Conservation (phyloP, 495 filamentous ascomycete species). For the Neurospora sp. region DNA sequence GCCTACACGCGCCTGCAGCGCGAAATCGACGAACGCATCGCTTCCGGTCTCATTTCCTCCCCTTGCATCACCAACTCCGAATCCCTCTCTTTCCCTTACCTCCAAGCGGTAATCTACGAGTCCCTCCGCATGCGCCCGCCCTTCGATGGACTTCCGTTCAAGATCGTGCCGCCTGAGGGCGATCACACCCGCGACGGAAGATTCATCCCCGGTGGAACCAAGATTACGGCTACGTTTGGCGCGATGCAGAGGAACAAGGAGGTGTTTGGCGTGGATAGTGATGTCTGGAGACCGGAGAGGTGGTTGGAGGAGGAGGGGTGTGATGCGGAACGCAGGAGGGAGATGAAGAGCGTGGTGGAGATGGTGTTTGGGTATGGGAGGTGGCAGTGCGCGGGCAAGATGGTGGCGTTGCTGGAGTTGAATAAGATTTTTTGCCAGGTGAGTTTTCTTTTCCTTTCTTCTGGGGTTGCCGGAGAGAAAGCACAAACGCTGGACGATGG, state of each 20-base stretch:
- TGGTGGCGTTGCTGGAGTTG: slow-evolving; percentile 36
- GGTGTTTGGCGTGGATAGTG: slow-evolving; percentile 39
- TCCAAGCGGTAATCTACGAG: slow-evolving; percentile 43
- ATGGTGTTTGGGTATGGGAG: slow-evolving; percentile 35
- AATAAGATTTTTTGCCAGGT: slow-evolving; percentile 52
- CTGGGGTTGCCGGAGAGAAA: not conserved
- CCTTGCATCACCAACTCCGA: slow-evolving; percentile 27
- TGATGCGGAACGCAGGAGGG: slow-evolving; percentile 16
- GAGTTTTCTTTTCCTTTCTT: slow-evolving; percentile 3
- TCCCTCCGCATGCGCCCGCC: slow-evolving; percentile 37
- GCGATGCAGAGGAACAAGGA: slow-evolving; percentile 21
- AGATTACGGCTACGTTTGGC: slow-evolving; percentile 40
- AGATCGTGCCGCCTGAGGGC: slow-evolving; percentile 41
- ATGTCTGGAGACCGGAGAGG: slow-evolving; percentile 44
- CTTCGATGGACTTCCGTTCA: slow-evolving; percentile 23
- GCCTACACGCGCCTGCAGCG: slow-evolving; percentile 44
- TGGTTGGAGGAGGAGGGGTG: slow-evolving; percentile 35
- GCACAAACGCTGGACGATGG: not conserved
- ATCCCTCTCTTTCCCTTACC: slow-evolving; percentile 31
- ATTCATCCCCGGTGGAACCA: slow-evolving; percentile 42
- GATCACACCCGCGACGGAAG: slow-evolving; percentile 34
- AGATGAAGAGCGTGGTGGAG: slow-evolving; percentile 30
- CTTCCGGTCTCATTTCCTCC: slow-evolving; percentile 20
- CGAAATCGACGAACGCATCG: slow-evolving; percentile 42
- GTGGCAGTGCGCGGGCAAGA: slow-evolving; percentile 36